Percentiles rank a stretch among this genome's conserved stretches.
Conservation (phyloP, 805 yeast species). For the Candida glaebosa region DNA sequence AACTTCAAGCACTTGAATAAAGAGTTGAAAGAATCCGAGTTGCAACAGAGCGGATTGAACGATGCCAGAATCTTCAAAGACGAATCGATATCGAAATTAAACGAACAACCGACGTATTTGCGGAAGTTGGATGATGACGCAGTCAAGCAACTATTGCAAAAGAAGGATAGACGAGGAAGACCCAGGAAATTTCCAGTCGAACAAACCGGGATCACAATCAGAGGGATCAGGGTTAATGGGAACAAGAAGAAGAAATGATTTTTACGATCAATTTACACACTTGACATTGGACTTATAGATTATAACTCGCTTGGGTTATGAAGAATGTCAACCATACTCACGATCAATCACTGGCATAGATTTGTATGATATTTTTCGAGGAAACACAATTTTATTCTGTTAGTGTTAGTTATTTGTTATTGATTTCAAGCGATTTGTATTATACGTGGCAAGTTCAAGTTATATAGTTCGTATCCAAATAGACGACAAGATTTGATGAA, state of each 20-base stretch:
- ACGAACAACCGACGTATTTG: slow-evolving; percentile 27
- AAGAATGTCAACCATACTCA: no score
- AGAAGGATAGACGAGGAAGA: slow-evolving; percentile 47
- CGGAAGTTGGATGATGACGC: slow-evolving; percentile 29
- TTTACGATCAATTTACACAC: no score
- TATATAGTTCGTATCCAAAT: background rate
- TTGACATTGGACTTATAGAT: no score
- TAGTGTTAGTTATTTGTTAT: no score
- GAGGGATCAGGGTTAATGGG: slow-evolving; percentile 41
- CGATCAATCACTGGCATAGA: no score
- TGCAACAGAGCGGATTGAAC: background rate
- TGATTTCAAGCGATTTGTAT: background rate
- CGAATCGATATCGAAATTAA: slow-evolving; percentile 15
- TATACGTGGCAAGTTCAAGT: background rate
- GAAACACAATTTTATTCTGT: no score
- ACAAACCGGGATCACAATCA: slow-evolving; percentile 42
- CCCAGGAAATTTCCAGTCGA: slow-evolving; percentile 50
- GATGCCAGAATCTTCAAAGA: background rate
- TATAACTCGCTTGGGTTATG: no score
- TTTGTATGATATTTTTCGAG: no score
- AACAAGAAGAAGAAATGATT: slow-evolving; percentile 16
- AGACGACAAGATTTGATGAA: no score
- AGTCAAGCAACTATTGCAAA: slow-evolving; percentile 31
- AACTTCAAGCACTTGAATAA: slow-evolving; percentile 39
- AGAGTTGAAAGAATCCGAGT: slow-evolving; percentile 12